Base-by-base conservation (phyloP, 345 rosid genomes). In the Lumnitzera racemosa region DNA sequence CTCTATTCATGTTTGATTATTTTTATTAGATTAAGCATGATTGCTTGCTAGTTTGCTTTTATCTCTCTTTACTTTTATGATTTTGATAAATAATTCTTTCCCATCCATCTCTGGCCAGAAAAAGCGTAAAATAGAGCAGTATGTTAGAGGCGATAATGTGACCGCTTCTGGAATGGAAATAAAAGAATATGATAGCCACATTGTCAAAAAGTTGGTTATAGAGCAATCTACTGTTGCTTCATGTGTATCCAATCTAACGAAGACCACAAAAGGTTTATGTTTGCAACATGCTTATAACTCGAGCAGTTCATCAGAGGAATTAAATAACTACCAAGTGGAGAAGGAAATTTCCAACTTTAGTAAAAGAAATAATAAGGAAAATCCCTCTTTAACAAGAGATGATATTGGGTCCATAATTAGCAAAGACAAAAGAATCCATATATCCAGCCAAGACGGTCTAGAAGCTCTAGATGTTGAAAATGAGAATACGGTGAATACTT, bases 101-200 rank as follows among this genome's bases (percentile, higher is more conserved):
- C 11, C 43, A 36, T 36, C 43, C 7, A 49, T 15, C 17, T 55
- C 41, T 74, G 62, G 63, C 71, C 78, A 82, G 83, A 79, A 61
- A 61, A 82, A 81, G 59, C 68, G 76, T 62, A 72, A 67, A 52
- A 51, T 59, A 13, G 71, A 70, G 43, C 71, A 46, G 48, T 59
- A 57, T 46, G 0, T 61, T 51, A 55, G 55, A 10, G 53, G 65
- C 52, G 56, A 54, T 29, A 51, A 62, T 59, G 56, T 56, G 60
- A 51, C 61, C 23, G 55, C 48, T 49, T 63, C 67, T 31, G 61
- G 61, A 65, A 50, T 15, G 56, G 52, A 63, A 53, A 31, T 57
- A 27, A 63, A 61, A 67, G 57, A 66, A 59, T 60, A 52, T 56
- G 61, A 58, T 50, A 64, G 46, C 57, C 54, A 65, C 58, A 59